These are phyloP conservation scores for Rosa persica DNA, from an alignment of 306 rosid genomes.

Conservation along the genomic window DNA sequence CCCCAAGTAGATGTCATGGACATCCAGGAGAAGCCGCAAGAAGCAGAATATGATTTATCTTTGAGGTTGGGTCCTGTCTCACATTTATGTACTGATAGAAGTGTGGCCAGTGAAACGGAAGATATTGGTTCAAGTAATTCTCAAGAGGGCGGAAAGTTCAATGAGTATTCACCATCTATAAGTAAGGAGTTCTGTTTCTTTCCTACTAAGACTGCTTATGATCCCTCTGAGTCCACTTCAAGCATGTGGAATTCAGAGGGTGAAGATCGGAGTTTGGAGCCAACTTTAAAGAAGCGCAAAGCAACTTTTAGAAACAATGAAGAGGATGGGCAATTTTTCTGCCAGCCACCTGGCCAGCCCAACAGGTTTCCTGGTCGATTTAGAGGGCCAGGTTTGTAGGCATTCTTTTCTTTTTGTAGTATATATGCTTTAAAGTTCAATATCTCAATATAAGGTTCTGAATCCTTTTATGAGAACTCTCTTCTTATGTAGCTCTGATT, in stretches of 20 bases:
- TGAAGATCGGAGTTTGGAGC: conserved; percentile 54
- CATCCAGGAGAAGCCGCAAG: conserved; percentile 44
- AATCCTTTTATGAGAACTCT: conserved; percentile 52
- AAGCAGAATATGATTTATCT: conserved; percentile 71
- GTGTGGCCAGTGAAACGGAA: conserved; percentile 47
- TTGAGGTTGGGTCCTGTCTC: conserved; percentile 69
- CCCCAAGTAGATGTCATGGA: conserved; percentile 34
- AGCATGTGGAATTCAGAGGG: conserved; percentile 49
- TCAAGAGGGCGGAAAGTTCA: conserved; percentile 46
- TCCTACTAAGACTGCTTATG: conserved; percentile 51
- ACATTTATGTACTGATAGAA: conserved; percentile 47
- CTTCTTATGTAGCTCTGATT: conserved; percentile 50
- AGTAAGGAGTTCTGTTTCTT: conserved; percentile 59
- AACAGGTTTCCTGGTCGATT: conserved; percentile 51
- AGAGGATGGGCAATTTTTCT: conserved; percentile 78
- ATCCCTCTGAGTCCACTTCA: conserved; percentile 47
- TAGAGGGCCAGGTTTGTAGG: conserved; percentile 75
- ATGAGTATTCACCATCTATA: conserved; percentile 41
- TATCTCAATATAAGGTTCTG: conserved; percentile 43
- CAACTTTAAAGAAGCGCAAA: conserved; percentile 63
- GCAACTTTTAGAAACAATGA: conserved; percentile 53
- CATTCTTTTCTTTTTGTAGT: conserved; percentile 48
- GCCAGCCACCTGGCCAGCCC: conserved; percentile 70
- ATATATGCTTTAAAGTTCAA: conserved; percentile 46
- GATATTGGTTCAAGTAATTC: conserved; percentile 53